Percentiles rank a stretch among this genome's conserved stretches.
Conservation (phyloP, 1,284 basidiomycete genomes). For the Microbotryum intermedium region DNA sequence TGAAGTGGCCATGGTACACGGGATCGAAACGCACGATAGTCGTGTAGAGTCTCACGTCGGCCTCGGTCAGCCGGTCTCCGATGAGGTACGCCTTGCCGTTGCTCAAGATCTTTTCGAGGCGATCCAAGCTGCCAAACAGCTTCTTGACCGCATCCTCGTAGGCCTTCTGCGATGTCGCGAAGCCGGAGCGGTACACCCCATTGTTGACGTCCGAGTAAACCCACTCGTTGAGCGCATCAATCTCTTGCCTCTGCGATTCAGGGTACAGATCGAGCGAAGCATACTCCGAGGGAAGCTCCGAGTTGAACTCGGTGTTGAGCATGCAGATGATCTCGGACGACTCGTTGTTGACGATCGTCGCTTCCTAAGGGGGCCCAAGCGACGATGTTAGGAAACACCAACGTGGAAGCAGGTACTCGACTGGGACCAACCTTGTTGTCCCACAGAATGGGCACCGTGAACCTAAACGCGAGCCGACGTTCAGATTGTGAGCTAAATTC, state of each 20-base stretch:
- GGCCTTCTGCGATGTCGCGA: constrained; percentile 70
- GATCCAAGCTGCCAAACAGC: constrained; percentile 65
- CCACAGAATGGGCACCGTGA: constrained; percentile 90
- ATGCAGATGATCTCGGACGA: constrained; percentile 89
- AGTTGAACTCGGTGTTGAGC: constrained; percentile 76
- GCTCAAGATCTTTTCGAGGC: constrained; percentile 64
- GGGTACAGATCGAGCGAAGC: constrained; percentile 71
- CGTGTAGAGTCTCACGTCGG: constrained; percentile 64
- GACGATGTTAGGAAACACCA: neutral
- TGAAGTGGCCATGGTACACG: constrained; percentile 87
- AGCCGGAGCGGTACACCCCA: constrained; percentile 69
- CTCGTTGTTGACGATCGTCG: constrained; percentile 93
- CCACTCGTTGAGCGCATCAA: constrained; percentile 82
- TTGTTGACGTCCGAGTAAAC: constrained; percentile 52
- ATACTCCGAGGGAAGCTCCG: constrained; percentile 55
- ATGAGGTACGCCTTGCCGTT: constrained; percentile 72
- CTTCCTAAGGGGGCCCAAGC: constrained; percentile 7
- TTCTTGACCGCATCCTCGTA: constrained; percentile 64
- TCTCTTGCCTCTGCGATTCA: constrained; percentile 57
- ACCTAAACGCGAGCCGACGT: constrained; percentile 39
- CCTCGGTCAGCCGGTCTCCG: constrained; percentile 76
- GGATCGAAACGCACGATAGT: constrained; percentile 58
- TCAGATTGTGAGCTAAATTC: neutral
- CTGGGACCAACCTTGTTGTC: constrained; percentile 61
- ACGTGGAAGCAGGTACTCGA: too few relatives aligned